phyloP scores from a whole-genome alignment of 75 land plant genomes.

The Ceratopteris richardii region DNA sequence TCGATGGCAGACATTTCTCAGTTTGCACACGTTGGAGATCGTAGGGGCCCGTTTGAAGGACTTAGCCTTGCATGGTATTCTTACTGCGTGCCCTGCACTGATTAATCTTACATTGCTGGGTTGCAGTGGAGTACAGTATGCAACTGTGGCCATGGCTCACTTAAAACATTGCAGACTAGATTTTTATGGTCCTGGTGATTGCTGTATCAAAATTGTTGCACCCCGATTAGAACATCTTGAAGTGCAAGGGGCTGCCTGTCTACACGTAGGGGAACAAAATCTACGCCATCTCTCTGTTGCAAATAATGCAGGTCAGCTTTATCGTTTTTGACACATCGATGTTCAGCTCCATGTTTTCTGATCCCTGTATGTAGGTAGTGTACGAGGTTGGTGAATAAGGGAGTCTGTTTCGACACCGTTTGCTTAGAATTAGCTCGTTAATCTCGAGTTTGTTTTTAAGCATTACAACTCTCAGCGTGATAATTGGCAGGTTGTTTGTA shows the following conservation, averaged over 20 bases:
- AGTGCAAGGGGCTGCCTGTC: conserved; percentile 62
- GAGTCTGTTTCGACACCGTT: too few relatives aligned
- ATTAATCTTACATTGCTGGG: conserved; percentile 45
- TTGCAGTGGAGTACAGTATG: conserved; percentile 46
- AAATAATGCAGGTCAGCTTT: conserved; percentile 45
- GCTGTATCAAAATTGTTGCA: conserved; percentile 29
- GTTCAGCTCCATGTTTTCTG: too few relatives aligned
- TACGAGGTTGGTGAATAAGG: too few relatives aligned
- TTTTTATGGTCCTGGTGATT: conserved; percentile 51
- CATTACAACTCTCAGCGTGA: too few relatives aligned
- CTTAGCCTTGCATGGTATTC: conserved; percentile 24
- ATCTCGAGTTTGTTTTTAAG: too few relatives aligned
- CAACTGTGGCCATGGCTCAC: conserved; percentile 39
- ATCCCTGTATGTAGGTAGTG: too few relatives aligned
- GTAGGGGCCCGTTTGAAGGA: conserved; percentile 54
- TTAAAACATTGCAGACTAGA: conserved; percentile 67
- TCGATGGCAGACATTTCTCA: conserved; percentile 42
- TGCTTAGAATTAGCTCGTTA: too few relatives aligned
- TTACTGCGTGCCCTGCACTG: conserved; percentile 57
- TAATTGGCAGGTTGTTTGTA: too few relatives aligned
- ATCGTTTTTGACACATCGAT: too few relatives aligned
- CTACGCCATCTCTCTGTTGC: conserved; percentile 44
- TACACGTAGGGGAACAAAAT: conserved; percentile 24
- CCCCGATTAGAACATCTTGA: conserved; percentile 53
- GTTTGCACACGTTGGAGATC: conserved; percentile 44